A percentile compares a stretch with the other conserved stretches of the same genome.
Evolutionary conservation across 495 filamentous ascomycete species (phyloP).

Genomic region (Hyaloscypha bicolor): DNA sequence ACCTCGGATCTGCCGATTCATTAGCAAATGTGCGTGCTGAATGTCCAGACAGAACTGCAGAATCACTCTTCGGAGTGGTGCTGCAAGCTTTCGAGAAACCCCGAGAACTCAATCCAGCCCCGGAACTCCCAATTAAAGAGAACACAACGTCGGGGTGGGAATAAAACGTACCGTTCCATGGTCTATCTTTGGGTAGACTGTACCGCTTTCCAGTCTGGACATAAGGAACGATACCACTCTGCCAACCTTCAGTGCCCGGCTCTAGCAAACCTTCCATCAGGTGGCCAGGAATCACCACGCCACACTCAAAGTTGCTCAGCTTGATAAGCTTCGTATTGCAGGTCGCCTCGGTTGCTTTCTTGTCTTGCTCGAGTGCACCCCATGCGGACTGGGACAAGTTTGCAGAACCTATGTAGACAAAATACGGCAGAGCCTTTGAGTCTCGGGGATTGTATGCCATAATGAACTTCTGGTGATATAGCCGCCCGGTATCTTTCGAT

Average conservation of each 20-base stretch:
- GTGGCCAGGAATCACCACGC: conserved; percentile 27
- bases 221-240: conserved; percentile 28
- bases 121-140: background rate
- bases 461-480: conserved; percentile 31
- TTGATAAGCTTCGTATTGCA: conserved; percentile 25
- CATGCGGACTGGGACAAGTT: conserved; percentile 32
- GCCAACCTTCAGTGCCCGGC: conserved; percentile 24
- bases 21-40: background rate
- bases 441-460: conserved; percentile 27
- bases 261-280: conserved; percentile 25
- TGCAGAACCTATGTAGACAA: conserved; percentile 29
- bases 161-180: conserved; percentile 26
- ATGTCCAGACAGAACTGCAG: background rate
- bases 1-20: background rate
- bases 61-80: background rate
- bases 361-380: conserved; percentile 27
- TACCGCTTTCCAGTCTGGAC: conserved; percentile 19
- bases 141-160: background rate
- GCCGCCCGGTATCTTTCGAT: conserved; percentile 27
- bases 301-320: conserved; percentile 30
- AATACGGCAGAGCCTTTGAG: conserved; percentile 16
- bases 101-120: background rate
- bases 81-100: background rate
- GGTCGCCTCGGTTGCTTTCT: conserved; percentile 22
- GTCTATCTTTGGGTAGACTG: conserved; percentile 23